Evolutionary conservation across 202 grass and related monocot genomes (phyloP).

Genomic region (Cymbopogon flexuosus): DNA sequence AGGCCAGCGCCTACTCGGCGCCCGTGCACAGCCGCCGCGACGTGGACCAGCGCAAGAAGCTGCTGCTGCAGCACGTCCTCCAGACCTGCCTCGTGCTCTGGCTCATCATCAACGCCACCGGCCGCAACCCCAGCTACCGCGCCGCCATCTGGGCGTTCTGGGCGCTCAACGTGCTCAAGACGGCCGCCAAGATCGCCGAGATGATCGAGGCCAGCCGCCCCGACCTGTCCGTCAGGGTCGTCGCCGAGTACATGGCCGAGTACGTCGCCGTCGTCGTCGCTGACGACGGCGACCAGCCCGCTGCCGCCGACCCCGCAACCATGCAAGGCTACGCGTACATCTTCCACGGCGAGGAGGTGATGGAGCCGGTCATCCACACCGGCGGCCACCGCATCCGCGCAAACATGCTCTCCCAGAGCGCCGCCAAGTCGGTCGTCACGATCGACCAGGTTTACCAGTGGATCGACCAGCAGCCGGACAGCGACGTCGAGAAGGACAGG

Average conservation of each 20-base stretch:
- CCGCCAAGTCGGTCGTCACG: conserved; percentile 28
- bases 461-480: conserved; percentile 30
- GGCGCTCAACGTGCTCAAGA: conserved; percentile 57
- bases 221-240: conserved; percentile 42
- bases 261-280: background rate
- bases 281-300: background rate
- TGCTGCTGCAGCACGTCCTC: conserved; percentile 57
- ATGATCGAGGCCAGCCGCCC: conserved; percentile 44
- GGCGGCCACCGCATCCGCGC: background rate
- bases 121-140: conserved; percentile 44
- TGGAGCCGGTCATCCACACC: conserved; percentile 22
- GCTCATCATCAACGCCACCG: conserved; percentile 39
- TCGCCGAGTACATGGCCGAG: conserved; percentile 53
- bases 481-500: conserved; percentile 45
- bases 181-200: conserved; percentile 44
- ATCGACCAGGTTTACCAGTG: conserved; percentile 34
- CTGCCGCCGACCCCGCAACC: background rate
- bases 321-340: conserved; percentile 46
- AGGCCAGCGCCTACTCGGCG: conserved; percentile 47
- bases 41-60: conserved; percentile 51
- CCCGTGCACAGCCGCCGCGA: conserved; percentile 53
- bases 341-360: conserved; percentile 48
- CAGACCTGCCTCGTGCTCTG: conserved; percentile 51
- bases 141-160: conserved; percentile 49
- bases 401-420: conserved; percentile 6